Conservation (phyloP, 2,329 filamentous ascomycete genomes). For the Nakataea oryzae region DNA sequence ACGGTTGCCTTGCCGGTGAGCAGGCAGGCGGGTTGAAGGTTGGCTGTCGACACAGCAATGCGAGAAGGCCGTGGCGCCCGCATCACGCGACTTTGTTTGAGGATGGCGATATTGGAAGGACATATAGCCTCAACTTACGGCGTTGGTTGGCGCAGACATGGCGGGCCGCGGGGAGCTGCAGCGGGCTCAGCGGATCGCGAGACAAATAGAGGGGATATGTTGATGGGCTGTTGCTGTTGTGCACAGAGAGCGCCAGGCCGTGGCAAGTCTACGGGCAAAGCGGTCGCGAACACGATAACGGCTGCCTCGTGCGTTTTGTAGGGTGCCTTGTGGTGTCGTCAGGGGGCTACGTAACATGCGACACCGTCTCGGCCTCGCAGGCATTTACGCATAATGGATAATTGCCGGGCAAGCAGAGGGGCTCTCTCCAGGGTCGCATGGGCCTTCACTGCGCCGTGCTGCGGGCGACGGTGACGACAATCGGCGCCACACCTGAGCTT, state of each 20-base stretch:
- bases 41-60: not conserved
- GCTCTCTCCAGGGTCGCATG: not conserved
- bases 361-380: not conserved
- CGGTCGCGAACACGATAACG: not conserved
- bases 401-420: not conserved
- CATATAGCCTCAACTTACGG: constrained; percentile 11
- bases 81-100: constrained; percentile 3
- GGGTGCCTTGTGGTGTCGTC: not conserved
- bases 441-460: not conserved
- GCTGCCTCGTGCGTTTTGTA: not conserved
- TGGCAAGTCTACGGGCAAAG: not conserved
- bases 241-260: not conserved
- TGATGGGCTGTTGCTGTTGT: not conserved
- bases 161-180: constrained; percentile 4
- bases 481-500: not conserved
- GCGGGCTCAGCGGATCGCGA: not conserved
- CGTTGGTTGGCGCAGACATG: constrained; percentile 22
- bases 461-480: not conserved
- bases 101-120: constrained; percentile 1
- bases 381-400: not conserved
- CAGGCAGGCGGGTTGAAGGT: not conserved
- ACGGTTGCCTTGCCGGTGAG: not conserved
- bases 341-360: not conserved
- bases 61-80: not conserved
- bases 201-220: not conserved